Percentiles rank a stretch among this genome's conserved stretches.
Evolutionary conservation across 2,329 filamentous ascomycete species (phyloP).

Genomic region (Escovopsis sp.): DNA sequence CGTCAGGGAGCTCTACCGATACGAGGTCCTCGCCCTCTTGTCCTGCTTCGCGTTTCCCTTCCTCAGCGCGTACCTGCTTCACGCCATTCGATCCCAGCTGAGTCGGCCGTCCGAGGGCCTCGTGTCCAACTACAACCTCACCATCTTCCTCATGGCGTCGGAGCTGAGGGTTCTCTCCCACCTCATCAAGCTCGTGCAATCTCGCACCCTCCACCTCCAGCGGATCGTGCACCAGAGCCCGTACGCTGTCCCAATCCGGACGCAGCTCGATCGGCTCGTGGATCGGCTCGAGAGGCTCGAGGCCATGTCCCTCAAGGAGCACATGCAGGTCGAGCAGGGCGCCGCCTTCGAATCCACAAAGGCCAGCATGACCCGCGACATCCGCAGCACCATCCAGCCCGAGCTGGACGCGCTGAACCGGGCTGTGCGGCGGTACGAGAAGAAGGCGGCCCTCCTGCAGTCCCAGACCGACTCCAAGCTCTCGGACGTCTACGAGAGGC

Average conservation of each 20-base stretch:
- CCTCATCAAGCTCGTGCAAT: constrained; percentile 64
- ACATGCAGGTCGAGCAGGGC: constrained; percentile 11
- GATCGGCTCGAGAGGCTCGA: constrained; percentile 59
- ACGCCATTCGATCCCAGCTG: constrained; percentile 65
- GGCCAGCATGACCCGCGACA: constrained; percentile 36
- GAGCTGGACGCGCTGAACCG: constrained; percentile 81
- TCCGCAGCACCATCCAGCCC: constrained; percentile 54
- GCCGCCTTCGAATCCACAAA: constrained; percentile 18
- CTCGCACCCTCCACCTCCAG: constrained; percentile 69
- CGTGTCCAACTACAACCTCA: constrained; percentile 85
- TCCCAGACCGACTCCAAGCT: constrained; percentile 65
- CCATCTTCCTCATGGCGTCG: constrained; percentile 75
- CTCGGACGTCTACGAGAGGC: constrained; percentile 51
- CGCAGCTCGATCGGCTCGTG: constrained; percentile 41
- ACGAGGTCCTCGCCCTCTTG: constrained; percentile 60
- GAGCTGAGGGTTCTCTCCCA: constrained; percentile 76
- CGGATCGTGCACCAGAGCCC: constrained; percentile 47
- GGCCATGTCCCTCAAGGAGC: constrained; percentile 24
- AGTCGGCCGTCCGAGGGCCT: constrained; percentile 73
- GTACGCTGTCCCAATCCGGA: constrained; percentile 17
- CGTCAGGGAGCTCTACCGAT: constrained; percentile 50
- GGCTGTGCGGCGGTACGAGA: constrained; percentile 82
- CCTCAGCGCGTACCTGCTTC: constrained; percentile 69
- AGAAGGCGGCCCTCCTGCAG: constrained; percentile 62
- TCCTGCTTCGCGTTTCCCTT: constrained; percentile 70